Evolutionary conservation across 441 rosid genomes (phyloP).

Genomic region (Croton setiger): DNA sequence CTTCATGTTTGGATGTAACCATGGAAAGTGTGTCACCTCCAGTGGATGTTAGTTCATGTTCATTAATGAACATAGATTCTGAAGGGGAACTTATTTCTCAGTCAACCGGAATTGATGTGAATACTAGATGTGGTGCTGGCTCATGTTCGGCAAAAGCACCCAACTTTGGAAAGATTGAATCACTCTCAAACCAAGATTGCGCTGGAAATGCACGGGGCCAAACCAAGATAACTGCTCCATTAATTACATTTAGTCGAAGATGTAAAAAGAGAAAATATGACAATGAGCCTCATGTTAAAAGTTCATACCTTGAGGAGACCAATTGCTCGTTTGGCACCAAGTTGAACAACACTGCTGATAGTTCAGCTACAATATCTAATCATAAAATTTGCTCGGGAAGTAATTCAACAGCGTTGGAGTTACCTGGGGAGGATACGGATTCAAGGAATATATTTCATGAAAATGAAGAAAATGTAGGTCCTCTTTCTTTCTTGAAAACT

Average conservation of each 20-base stretch:
- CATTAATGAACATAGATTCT: conserved; percentile 12
- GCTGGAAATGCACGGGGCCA: conserved; percentile 16
- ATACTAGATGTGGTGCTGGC: conserved; percentile 12
- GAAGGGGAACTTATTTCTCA: conserved; percentile 22
- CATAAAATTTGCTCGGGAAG: conserved; percentile 19
- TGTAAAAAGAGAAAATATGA: conserved; percentile 27
- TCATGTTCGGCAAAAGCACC: conserved; percentile 18
- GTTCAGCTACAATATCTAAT: conserved; percentile 5
- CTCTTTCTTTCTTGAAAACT: neutral
- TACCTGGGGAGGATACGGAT: conserved; percentile 16
- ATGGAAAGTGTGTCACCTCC: conserved; percentile 11
- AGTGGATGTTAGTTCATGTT: conserved; percentile 14
- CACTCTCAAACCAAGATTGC: conserved; percentile 2
- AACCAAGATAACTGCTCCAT: conserved; percentile 22
- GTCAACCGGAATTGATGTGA: conserved; percentile 3
- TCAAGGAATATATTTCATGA: conserved; percentile 1
- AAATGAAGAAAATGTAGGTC: conserved; percentile 27
- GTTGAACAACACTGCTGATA: conserved; percentile 16
- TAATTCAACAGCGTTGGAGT: conserved; percentile 17
- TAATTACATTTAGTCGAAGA: conserved; percentile 41
- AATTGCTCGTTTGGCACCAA: conserved; percentile 7
- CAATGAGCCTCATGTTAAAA: conserved; percentile 17
- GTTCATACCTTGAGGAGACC: conserved; percentile 14
- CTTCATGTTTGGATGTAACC: conserved; percentile 17
- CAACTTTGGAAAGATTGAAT: conserved; percentile 17